Evolutionary conservation across 805 yeast species (phyloP).

Genomic region (Zygotorulaspora chibaensis): DNA sequence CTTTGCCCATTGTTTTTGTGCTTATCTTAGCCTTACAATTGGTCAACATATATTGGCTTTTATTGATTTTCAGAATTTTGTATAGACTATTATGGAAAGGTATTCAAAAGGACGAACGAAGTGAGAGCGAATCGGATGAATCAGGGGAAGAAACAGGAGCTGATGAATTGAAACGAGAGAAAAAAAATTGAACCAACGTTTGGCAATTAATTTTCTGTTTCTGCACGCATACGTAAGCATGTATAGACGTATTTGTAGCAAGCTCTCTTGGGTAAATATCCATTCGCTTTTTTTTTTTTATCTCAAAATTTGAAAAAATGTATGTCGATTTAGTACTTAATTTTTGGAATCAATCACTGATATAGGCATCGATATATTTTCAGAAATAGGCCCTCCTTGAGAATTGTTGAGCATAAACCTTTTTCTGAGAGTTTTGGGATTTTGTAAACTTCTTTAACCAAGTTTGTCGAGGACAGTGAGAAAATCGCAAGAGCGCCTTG

Average conservation of each 20-base stretch:
- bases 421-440: too few relatives aligned
- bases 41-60: constrained; percentile 85
- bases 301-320: too few relatives aligned
- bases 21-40: constrained; percentile 77
- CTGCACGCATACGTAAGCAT: neutral
- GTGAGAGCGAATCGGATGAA: constrained; percentile 71
- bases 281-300: too few relatives aligned
- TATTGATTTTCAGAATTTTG: constrained; percentile 71
- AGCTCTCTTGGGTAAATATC: too few relatives aligned
- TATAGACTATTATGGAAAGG: constrained; percentile 60
- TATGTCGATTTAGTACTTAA: too few relatives aligned
- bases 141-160: constrained; percentile 36
- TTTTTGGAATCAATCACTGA: too few relatives aligned
- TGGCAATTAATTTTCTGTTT: neutral
- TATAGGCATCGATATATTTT: too few relatives aligned
- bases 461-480: too few relatives aligned
- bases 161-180: constrained; percentile 18
- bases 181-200: neutral
- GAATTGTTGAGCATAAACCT: too few relatives aligned
- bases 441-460: too few relatives aligned
- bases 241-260: neutral
- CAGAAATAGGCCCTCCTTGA: too few relatives aligned
- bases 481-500: too few relatives aligned
- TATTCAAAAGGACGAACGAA: constrained; percentile 72
- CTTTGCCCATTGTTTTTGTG: constrained; percentile 82